Conservation (phyloP, 2,329 filamentous ascomycete species). For the Dothideomycetes sp. region DNA sequence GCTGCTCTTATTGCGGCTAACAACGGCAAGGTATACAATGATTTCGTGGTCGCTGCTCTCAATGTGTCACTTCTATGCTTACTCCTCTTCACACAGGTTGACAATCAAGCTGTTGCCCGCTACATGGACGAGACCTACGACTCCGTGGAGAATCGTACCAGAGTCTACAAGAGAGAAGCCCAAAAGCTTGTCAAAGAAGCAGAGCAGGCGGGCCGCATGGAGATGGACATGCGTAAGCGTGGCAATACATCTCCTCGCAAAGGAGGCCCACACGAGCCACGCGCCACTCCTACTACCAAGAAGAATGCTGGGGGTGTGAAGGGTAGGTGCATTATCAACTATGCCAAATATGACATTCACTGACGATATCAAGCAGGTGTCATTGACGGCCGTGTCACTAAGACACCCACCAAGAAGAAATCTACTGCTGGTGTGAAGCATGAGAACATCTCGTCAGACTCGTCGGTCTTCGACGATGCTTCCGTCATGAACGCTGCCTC, state of each 20-base stretch:
- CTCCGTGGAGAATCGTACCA: constrained; percentile 3
- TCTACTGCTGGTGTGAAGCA: background rate
- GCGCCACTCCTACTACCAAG: background rate
- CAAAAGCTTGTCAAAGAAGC: background rate
- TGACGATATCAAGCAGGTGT: background rate
- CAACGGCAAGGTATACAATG: constrained; percentile 4
- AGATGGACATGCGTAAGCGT: constrained; percentile 3
- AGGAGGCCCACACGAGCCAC: no score
- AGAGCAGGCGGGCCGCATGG: constrained; percentile 4
- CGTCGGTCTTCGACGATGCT: background rate
- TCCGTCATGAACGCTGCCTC: background rate
- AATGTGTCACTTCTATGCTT: background rate
- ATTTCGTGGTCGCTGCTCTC: background rate
- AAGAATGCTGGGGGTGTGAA: background rate
- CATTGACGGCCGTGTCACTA: background rate
- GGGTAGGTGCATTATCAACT: background rate
- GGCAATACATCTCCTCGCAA: background rate
- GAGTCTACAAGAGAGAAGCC: constrained; percentile 4
- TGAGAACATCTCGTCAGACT: background rate
- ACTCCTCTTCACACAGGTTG: background rate
- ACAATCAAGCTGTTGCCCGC: constrained; percentile 4
- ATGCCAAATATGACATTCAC: background rate
- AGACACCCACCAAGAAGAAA: constrained; percentile 1
- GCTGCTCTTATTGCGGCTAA: constrained; percentile 6
- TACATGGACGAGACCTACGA: constrained; percentile 6